phyloP scores from a whole-genome alignment of 352 stramenopile species.

The Phytophthora chlamydospora region DNA sequence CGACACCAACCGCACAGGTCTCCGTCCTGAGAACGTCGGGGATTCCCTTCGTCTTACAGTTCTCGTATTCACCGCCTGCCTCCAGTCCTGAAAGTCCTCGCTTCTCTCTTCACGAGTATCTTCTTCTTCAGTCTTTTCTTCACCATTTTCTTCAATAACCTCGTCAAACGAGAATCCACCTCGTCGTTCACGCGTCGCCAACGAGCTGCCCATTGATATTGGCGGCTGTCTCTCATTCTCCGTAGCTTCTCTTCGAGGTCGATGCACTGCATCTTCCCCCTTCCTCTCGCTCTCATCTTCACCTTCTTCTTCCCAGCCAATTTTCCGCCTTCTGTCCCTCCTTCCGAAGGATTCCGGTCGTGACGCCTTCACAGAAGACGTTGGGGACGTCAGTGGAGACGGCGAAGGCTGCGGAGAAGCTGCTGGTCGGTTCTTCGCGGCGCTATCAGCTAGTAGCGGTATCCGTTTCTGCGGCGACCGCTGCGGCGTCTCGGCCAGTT shows the following conservation, averaged over 20 bases:
- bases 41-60: slow-evolving; percentile 20
- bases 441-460: slow-evolving; percentile 3
- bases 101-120: neutral
- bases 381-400: slow-evolving; percentile 17
- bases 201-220: slow-evolving; percentile 21
- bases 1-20: slow-evolving; percentile 23
- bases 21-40: slow-evolving; percentile 23
- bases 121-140: slow-evolving; percentile 7
- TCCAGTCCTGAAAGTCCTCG: slow-evolving; percentile 2
- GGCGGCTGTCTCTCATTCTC: slow-evolving; percentile 14
- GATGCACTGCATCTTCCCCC: neutral
- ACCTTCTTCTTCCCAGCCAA: neutral
- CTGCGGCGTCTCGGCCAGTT: slow-evolving; percentile 29
- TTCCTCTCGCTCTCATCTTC: neutral
- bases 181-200: slow-evolving; percentile 14
- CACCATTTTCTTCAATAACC: slow-evolving; percentile 6
- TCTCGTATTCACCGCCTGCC: slow-evolving; percentile 2
- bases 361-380: slow-evolving; percentile 23
- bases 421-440: slow-evolving; percentile 1
- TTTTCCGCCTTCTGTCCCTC: slow-evolving; percentile 16
- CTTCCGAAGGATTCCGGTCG: slow-evolving; percentile 9
- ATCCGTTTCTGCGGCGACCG: slow-evolving; percentile 21
- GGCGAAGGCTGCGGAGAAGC: slow-evolving; percentile 15
- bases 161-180: slow-evolving; percentile 34
- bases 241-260: slow-evolving; percentile 5